Evolutionary conservation across 2,329 filamentous ascomycete species (phyloP).

Genomic region (Sphaceloma murrayae): DNA sequence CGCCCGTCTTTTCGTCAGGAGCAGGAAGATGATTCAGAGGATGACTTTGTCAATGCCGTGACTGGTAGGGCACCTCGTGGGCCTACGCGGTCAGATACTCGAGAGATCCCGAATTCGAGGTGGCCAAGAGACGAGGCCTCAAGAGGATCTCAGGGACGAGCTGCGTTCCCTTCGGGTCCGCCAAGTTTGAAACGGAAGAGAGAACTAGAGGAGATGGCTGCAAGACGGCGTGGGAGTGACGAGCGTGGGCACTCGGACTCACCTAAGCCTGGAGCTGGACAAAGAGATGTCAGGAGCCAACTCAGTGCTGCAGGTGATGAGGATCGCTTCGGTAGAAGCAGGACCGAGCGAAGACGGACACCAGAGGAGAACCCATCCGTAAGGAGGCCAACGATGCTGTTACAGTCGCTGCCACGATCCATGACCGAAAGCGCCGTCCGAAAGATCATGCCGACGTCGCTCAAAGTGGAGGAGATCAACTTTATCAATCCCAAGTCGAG

Average conservation of each 20-base stretch:
- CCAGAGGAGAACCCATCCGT: conserved; percentile 19
- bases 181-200: conserved; percentile 28
- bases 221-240: conserved; percentile 17
- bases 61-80: background rate
- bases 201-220: conserved; percentile 27
- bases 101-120: background rate
- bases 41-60: conserved; percentile 1
- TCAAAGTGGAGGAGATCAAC: conserved; percentile 64
- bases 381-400: conserved; percentile 45
- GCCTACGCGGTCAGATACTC: background rate
- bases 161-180: conserved; percentile 19
- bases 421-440: conserved; percentile 44
- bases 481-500: conserved; percentile 39
- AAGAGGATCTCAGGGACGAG: background rate
- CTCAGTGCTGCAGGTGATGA: conserved; percentile 30
- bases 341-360: background rate
- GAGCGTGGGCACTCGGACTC: conserved; percentile 17
- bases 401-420: conserved; percentile 45
- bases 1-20: conserved; percentile 16
- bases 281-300: conserved; percentile 16
- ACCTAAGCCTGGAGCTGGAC: background rate
- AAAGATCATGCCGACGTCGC: conserved; percentile 40
- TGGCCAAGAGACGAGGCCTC: conserved; percentile 18
- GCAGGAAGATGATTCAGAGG: conserved; percentile 4
- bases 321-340: conserved; percentile 32